A percentile compares a stretch with the other conserved stretches of the same genome.
Evolutionary conservation across 2,329 filamentous ascomycete species (phyloP).

Genomic region (Sclerotinia sclerotiorum): DNA sequence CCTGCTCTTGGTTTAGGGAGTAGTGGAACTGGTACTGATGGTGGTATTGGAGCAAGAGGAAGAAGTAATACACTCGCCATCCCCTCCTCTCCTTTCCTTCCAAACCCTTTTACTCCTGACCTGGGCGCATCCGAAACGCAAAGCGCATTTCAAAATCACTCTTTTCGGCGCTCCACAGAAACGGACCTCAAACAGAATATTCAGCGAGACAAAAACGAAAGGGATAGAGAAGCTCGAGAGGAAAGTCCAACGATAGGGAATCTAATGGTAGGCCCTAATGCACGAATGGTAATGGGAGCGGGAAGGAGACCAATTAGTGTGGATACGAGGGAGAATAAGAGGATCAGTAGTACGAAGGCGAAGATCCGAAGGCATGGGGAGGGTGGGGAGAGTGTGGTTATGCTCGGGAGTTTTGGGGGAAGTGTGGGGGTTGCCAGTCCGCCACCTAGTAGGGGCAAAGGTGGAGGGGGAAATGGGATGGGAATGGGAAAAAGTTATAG

Average conservation of each 20-base stretch:
- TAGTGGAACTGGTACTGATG: not conserved
- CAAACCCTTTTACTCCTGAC: not conserved
- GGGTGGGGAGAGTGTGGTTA: slow-evolving; percentile 5
- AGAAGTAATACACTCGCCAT: slow-evolving; percentile 9
- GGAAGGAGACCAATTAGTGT: slow-evolving; percentile 34
- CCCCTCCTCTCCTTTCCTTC: not conserved
- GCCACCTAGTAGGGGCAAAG: not conserved
- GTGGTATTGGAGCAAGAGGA: not conserved
- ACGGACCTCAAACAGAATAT: slow-evolving; percentile 24
- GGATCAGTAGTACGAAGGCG: slow-evolving; percentile 26
- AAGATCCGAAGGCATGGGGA: slow-evolving; percentile 26
- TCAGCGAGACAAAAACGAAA: slow-evolving; percentile 7
- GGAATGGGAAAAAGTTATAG: not conserved
- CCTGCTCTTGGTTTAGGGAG: not conserved
- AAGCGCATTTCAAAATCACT: not conserved
- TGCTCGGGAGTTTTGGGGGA: not conserved
- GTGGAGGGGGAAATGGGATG: not conserved
- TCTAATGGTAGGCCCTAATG: slow-evolving; percentile 22
- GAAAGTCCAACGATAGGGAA: slow-evolving; percentile 23
- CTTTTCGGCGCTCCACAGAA: slow-evolving; percentile 24
- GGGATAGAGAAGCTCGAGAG: not conserved
- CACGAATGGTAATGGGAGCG: slow-evolving; percentile 28
- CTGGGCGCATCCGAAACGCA: not conserved
- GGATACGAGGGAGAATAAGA: slow-evolving; percentile 27
- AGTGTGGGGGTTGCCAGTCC: not conserved